Conservation (phyloP, 75 land plant species). For the Sequoia sempervirens region DNA sequence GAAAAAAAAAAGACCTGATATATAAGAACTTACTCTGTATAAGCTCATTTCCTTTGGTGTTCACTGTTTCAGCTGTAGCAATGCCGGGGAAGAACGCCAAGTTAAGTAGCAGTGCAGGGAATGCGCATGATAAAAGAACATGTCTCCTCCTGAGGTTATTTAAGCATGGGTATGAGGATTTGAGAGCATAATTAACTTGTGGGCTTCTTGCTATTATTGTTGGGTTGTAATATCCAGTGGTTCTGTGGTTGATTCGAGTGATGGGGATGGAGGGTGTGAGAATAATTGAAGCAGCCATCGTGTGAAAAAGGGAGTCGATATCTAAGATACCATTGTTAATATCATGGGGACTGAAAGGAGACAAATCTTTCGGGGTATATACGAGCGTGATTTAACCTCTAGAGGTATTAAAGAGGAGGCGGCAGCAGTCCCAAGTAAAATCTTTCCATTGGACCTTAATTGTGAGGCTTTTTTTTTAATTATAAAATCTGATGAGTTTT, state of each 20-base stretch:
- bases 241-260: neutral
- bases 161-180: neutral
- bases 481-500: no score
- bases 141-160: neutral
- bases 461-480: neutral
- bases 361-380: no score
- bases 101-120: neutral
- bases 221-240: neutral
- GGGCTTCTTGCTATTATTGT: neutral
- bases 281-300: neutral
- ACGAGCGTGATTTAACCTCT: no score
- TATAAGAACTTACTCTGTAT: neutral
- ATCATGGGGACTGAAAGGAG: neutral
- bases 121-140: neutral
- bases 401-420: neutral
- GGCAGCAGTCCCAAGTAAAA: neutral
- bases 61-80: neutral
- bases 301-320: neutral
- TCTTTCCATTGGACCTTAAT: neutral
- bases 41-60: slow-evolving; percentile 1
- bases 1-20: neutral
- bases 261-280: neutral
- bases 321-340: neutral
- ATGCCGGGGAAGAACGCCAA: neutral
- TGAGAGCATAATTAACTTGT: neutral